Conservation (phyloP, 1,284 basidiomycete genomes). For the Abortiporus biennis region DNA sequence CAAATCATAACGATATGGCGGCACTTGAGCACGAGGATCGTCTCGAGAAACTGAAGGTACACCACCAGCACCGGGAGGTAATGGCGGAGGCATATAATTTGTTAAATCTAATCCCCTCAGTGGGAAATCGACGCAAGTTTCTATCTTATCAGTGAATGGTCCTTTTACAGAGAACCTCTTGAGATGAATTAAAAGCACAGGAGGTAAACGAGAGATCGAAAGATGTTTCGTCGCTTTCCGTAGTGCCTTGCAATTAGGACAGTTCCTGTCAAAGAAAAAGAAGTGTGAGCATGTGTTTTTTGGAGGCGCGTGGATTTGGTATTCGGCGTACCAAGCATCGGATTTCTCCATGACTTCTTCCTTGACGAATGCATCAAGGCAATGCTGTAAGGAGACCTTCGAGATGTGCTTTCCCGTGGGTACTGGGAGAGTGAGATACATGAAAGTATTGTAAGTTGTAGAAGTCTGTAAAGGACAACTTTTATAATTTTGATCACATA, state of each 20-base stretch:
- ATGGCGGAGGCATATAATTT: conserved; percentile 80
- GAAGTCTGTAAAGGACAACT: conserved; percentile 67
- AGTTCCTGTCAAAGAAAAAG: conserved; percentile 56
- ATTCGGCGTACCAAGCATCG: conserved; percentile 80
- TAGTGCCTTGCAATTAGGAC: conserved; percentile 86
- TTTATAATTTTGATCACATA: not conserved
- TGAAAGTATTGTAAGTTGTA: conserved; percentile 97
- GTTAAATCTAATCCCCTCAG: conserved; percentile 82
- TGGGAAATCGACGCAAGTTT: conserved; percentile 88
- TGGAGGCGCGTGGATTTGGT: not conserved
- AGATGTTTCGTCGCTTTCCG: conserved; percentile 82
- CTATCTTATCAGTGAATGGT: conserved; percentile 92
- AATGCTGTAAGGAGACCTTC: conserved; percentile 74
- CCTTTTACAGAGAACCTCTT: conserved; percentile 95
- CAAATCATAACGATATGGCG: conserved; percentile 84
- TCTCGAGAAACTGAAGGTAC: conserved; percentile 40
- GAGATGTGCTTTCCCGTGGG: conserved; percentile 56
- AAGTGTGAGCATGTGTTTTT: not conserved
- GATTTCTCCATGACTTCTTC: conserved; percentile 90
- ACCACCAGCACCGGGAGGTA: conserved; percentile 56
- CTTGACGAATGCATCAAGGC: conserved; percentile 88
- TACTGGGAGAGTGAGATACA: conserved; percentile 91
- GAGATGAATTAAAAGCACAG: conserved; percentile 91
- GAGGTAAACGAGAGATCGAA: conserved; percentile 87
- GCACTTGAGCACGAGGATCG: conserved; percentile 76